Percentiles rank a stretch among this genome's conserved stretches.
Evolutionary conservation across 2,329 filamentous ascomycete species (phyloP).

Genomic region (Venturia pyrina): DNA sequence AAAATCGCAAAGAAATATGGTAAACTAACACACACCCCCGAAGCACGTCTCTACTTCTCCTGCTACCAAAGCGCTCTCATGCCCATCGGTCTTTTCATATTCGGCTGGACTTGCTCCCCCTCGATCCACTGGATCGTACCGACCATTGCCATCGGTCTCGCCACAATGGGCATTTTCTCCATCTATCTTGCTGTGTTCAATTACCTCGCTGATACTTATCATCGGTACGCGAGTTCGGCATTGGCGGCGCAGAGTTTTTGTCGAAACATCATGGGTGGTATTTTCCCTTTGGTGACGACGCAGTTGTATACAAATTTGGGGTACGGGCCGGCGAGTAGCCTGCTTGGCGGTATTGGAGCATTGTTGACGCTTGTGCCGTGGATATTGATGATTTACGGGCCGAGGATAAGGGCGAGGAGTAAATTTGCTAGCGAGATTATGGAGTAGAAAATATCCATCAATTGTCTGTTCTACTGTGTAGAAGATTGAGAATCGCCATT

Average conservation of each 20-base stretch:
- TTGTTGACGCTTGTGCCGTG: slow-evolving; percentile 73
- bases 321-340: slow-evolving; percentile 57
- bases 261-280: slow-evolving; percentile 70
- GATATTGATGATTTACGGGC: slow-evolving; percentile 71
- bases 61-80: slow-evolving; percentile 67
- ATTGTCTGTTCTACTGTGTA: too few species aligned
- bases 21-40: slow-evolving; percentile 41
- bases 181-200: slow-evolving; percentile 88
- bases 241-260: slow-evolving; percentile 80
- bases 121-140: slow-evolving; percentile 64
- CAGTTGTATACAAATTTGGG: slow-evolving; percentile 65
- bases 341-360: slow-evolving; percentile 63
- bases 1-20: slow-evolving; percentile 44
- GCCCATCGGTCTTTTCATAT: slow-evolving; percentile 72
- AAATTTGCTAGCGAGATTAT: slow-evolving; percentile 50
- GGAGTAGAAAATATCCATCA: background rate
- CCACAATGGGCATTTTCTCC: slow-evolving; percentile 77
- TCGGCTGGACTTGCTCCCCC: slow-evolving; percentile 58
- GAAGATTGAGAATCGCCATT: too few species aligned
- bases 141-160: slow-evolving; percentile 57
- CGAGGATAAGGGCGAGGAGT: slow-evolving; percentile 63
- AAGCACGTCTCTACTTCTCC: slow-evolving; percentile 72
- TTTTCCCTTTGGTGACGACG: slow-evolving; percentile 68
- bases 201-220: slow-evolving; percentile 82
- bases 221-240: slow-evolving; percentile 73